phyloP scores from a whole-genome alignment of 306 rosid species.

The Cyamopsis tetragonoloba region DNA sequence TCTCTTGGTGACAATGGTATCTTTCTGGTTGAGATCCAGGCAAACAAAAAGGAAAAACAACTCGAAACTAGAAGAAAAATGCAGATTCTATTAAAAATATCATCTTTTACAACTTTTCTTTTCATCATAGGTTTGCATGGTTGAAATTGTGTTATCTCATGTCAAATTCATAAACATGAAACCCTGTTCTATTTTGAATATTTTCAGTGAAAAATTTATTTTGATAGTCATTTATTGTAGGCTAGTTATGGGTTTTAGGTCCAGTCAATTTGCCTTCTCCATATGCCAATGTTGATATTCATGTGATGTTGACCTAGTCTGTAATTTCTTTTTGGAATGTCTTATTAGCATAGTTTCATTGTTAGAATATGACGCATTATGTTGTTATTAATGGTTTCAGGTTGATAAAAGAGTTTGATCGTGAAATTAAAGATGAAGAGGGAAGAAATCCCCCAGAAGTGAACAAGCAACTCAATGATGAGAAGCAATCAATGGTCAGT shows the following conservation, averaged over 20 bases:
- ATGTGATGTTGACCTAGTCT: conserved; percentile 5
- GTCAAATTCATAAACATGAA: background rate
- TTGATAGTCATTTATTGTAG: background rate
- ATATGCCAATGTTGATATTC: background rate
- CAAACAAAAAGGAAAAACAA: background rate
- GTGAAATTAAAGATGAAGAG: conserved; percentile 90
- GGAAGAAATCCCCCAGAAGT: conserved; percentile 76
- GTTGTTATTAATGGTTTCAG: conserved; percentile 40
- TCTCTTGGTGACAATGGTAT: background rate
- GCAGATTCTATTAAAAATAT: conserved; percentile 11
- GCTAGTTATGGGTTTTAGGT: conserved; percentile 11
- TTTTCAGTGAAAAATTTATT: background rate
- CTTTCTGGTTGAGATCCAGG: background rate
- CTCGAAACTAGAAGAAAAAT: conserved; percentile 16
- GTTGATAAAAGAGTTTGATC: conserved; percentile 89
- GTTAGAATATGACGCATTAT: conserved; percentile 5
- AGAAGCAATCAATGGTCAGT: conserved; percentile 90
- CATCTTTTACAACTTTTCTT: background rate
- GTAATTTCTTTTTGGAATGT: background rate
- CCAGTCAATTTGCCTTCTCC: background rate
- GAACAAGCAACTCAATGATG: conserved; percentile 95
- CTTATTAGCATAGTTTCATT: background rate
- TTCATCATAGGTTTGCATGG: background rate
- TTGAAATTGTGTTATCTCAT: background rate
- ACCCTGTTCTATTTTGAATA: background rate